Percentiles rank a stretch among this genome's conserved stretches.
phyloP scores from a whole-genome alignment of 345 rosid species.

The Gossypium bickii region DNA sequence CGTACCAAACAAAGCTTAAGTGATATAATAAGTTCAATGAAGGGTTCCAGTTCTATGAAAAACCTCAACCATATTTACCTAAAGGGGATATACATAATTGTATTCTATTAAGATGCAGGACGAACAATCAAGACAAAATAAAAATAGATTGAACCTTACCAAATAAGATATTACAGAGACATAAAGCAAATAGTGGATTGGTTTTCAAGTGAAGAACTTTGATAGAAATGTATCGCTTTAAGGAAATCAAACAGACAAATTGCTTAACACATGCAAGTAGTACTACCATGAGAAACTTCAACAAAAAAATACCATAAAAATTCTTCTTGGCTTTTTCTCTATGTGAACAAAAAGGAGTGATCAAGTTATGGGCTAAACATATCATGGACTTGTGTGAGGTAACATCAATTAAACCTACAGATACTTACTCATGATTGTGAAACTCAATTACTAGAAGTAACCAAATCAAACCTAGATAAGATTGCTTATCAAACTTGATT shows the following conservation, averaged over 20 bases:
- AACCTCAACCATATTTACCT: background rate
- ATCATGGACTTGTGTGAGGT: background rate
- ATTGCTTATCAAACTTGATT: background rate
- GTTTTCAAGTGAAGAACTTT: constrained; percentile 7
- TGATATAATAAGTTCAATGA: background rate
- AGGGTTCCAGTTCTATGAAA: background rate
- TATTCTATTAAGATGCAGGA: background rate
- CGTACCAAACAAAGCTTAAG: too few relatives aligned
- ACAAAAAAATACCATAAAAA: background rate
- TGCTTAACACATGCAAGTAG: background rate
- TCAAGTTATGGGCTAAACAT: background rate
- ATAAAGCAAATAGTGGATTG: background rate
- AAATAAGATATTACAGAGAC: background rate
- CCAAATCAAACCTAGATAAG: background rate
- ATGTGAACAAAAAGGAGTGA: background rate
- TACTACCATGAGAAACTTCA: background rate
- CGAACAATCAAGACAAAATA: background rate
- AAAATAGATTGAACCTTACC: background rate
- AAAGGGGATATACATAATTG: background rate
- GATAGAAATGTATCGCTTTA: background rate
- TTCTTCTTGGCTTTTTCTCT: background rate
- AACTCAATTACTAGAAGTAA: background rate
- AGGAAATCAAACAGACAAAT: background rate
- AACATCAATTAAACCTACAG: background rate
- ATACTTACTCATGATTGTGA: background rate